Conservation (phyloP, 208 protist species). For the Tritrichomonas foetus region DNA sequence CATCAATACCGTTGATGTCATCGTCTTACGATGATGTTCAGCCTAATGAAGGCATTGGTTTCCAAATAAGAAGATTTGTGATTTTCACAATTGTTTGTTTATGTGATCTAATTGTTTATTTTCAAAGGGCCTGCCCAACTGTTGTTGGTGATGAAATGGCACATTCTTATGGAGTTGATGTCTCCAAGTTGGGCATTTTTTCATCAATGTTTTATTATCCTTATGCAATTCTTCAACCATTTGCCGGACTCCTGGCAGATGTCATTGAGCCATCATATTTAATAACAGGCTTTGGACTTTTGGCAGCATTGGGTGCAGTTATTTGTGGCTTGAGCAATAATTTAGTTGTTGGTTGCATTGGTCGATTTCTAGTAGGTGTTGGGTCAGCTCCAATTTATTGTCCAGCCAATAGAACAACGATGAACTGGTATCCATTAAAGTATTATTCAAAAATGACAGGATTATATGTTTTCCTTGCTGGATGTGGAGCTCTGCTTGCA, state of each 20-base stretch:
- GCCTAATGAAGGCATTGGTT: not conserved
- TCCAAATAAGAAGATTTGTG: not conserved
- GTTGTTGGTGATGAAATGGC: not conserved
- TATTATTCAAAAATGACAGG: not conserved
- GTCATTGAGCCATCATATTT: not conserved
- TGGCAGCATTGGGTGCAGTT: not conserved
- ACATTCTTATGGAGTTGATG: not conserved
- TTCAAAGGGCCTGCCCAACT: not conserved
- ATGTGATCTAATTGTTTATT: not conserved
- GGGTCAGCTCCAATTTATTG: not conserved
- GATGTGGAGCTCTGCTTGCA: not conserved
- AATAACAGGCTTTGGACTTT: not conserved
- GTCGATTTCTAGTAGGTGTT: not conserved
- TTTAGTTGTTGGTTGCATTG: not conserved
- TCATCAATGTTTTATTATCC: not conserved
- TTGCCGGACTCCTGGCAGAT: not conserved
- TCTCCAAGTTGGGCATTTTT: not conserved
- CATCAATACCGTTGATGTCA: too few species aligned
- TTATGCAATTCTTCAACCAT: not conserved
- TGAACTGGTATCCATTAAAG: not conserved
- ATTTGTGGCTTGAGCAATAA: not conserved
- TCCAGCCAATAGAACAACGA: not conserved
- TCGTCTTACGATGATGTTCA: too few species aligned
- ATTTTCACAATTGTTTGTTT: not conserved
- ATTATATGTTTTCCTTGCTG: not conserved